Conservation (phyloP, 2,329 filamentous ascomycete genomes). For the Aspergillus awamori region DNA sequence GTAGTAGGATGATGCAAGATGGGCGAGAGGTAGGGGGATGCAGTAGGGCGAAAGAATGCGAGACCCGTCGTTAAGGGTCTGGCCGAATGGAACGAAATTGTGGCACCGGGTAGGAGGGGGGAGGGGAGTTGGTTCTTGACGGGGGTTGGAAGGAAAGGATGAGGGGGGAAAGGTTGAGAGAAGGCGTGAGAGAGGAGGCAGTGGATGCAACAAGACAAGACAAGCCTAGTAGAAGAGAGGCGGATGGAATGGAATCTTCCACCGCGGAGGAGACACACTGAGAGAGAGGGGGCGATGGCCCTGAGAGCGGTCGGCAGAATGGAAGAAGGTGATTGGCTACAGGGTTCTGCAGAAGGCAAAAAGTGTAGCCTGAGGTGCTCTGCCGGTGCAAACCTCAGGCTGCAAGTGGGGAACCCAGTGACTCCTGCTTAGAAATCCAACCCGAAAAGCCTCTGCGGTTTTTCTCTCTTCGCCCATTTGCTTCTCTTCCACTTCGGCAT, state of each 20-base stretch:
- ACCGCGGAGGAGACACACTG: too few species aligned
- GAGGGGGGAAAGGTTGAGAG: not conserved
- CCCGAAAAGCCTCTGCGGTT: not conserved
- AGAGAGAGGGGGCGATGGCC: too few species aligned
- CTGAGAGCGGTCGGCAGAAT: not conserved
- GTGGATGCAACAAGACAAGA: not conserved
- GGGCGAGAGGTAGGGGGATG: not conserved
- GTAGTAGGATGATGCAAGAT: not conserved
- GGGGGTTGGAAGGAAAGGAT: not conserved
- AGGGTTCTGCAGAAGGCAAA: not conserved
- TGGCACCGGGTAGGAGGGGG: not conserved
- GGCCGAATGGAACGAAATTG: not conserved
- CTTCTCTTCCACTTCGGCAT: constrained; percentile 3
- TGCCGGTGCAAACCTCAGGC: not conserved
- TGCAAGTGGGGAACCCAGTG: not conserved
- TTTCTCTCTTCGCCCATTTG: constrained; percentile 9
- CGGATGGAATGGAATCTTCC: too few species aligned
- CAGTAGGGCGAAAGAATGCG: not conserved
- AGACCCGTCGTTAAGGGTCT: not conserved
- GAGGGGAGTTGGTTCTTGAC: not conserved
- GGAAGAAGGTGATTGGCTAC: not conserved
- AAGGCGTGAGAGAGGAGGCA: not conserved
- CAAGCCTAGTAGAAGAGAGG: too few species aligned
- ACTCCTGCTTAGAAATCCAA: constrained; percentile 11
- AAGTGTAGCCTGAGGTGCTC: too few species aligned